These are phyloP conservation scores for Microbotryomycetes sp. DNA, from an alignment of 1,284 basidiomycete genomes.

Conservation along the genomic window DNA sequence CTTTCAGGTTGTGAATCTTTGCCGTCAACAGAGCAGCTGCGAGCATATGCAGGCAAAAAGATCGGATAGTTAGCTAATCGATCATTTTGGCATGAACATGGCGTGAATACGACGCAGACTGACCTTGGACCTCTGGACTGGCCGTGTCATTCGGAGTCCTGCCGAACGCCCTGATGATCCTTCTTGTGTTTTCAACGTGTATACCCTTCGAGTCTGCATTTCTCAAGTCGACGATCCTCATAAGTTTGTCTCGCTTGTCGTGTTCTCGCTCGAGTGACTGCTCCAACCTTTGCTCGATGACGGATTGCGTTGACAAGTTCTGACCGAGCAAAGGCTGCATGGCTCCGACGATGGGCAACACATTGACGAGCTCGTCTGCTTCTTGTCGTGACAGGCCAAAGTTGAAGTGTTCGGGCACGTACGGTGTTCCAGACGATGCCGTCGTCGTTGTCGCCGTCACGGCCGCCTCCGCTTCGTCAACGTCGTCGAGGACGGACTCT, in stretches of 20 bases:
- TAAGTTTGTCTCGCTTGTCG: conserved; percentile 57
- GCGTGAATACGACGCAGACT: no score
- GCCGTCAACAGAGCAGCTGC: conserved; percentile 79
- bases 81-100: no score
- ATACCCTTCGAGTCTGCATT: conserved; percentile 81
- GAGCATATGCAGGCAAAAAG: no score
- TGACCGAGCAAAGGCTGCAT: conserved; percentile 37
- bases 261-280: conserved; percentile 45
- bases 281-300: conserved; percentile 26
- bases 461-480: neutral
- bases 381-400: conserved; percentile 55
- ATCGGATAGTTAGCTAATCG: no score
- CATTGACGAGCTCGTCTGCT: conserved; percentile 29
- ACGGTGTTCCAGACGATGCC: neutral
- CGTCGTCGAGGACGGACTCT: neutral
- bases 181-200: conserved; percentile 71
- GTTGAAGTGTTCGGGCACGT: conserved; percentile 43
- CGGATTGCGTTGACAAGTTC: conserved; percentile 24
- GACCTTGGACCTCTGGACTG: conserved; percentile 79
- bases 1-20: conserved; percentile 72
- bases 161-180: conserved; percentile 75
- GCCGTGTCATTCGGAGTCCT: conserved; percentile 67
- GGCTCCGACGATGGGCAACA: conserved; percentile 39
- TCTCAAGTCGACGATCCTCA: conserved; percentile 67
- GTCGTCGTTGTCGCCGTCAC: neutral